Evolutionary conservation across 305 asterid genomes (phyloP).

Genomic region (Ilex paraguariensis): DNA sequence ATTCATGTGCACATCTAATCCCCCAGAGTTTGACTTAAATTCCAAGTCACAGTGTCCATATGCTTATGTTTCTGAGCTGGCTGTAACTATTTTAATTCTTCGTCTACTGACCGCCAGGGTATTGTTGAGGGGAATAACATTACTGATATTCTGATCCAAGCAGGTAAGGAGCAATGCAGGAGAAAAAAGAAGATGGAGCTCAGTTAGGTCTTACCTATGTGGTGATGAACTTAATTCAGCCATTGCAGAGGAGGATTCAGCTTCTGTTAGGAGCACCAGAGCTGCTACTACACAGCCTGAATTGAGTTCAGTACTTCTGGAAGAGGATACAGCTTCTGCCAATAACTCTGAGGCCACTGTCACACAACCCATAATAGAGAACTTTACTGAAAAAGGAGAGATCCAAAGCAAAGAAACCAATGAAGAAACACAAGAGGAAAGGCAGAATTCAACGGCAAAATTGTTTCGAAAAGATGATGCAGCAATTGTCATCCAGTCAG

Average conservation of each 20-base stretch:
- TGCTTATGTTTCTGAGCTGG: too few species aligned
- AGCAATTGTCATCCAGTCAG: too few species aligned
- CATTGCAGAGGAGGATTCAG: slow-evolving; percentile 30
- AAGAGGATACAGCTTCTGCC: slow-evolving; percentile 21
- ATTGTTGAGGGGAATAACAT: too few species aligned
- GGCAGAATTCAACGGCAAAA: slow-evolving; percentile 26
- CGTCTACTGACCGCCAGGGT: too few species aligned
- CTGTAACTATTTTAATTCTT: too few species aligned
- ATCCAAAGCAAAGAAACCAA: neutral
- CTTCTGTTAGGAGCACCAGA: slow-evolving; percentile 17
- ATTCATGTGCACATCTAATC: too few species aligned
- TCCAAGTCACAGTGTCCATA: too few species aligned
- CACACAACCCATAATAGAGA: slow-evolving; percentile 18
- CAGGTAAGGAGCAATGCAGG: slow-evolving; percentile 25
- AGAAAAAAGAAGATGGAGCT: slow-evolving; percentile 46
- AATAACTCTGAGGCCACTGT: slow-evolving; percentile 38
- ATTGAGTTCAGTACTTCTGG: slow-evolving; percentile 18
- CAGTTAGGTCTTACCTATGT: slow-evolving; percentile 46
- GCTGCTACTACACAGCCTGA: slow-evolving; percentile 5
- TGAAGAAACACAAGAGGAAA: slow-evolving; percentile 9
- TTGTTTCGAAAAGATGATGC: slow-evolving; percentile 39
- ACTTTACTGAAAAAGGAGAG: neutral
- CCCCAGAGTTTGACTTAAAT: too few species aligned
- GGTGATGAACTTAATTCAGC: slow-evolving; percentile 40
- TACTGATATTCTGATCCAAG: neutral